phyloP scores from a whole-genome alignment of 2,329 filamentous ascomycete species.

The Monosporascus sp. region DNA sequence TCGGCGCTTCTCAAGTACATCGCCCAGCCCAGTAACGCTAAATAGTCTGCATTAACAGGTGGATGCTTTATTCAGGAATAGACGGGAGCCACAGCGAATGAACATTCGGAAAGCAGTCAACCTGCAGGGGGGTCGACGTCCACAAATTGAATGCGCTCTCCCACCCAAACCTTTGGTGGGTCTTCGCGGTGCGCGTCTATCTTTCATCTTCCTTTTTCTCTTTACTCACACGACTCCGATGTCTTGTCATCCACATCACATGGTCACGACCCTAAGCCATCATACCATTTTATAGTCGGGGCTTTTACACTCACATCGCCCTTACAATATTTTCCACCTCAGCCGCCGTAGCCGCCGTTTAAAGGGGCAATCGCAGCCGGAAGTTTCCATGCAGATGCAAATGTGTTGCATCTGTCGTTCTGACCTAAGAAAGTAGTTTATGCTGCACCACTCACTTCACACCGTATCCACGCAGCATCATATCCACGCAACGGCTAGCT shows the following conservation, averaged over 20 bases:
- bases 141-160: no score
- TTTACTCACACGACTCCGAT: constrained; percentile 15
- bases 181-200: constrained; percentile 9
- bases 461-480: no score
- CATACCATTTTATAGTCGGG: background rate
- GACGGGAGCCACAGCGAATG: background rate
- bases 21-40: no score
- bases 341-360: background rate
- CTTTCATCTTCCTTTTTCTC: constrained; percentile 8
- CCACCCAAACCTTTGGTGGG: background rate
- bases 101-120: background rate
- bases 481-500: no score
- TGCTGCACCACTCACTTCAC: no score
- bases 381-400: no score
- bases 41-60: no score
- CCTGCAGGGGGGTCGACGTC: no score
- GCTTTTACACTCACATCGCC: background rate
- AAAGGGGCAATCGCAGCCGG: background rate
- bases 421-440: no score
- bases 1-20: no score
- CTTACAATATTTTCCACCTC: background rate
- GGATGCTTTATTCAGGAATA: no score
- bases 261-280: background rate
- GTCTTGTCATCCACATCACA: constrained; percentile 12
- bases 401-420: no score